Percentiles rank a stretch among this genome's conserved stretches.
Evolutionary conservation across 768 basidiomycete species (phyloP).

Genomic region (Collybia nuda): DNA sequence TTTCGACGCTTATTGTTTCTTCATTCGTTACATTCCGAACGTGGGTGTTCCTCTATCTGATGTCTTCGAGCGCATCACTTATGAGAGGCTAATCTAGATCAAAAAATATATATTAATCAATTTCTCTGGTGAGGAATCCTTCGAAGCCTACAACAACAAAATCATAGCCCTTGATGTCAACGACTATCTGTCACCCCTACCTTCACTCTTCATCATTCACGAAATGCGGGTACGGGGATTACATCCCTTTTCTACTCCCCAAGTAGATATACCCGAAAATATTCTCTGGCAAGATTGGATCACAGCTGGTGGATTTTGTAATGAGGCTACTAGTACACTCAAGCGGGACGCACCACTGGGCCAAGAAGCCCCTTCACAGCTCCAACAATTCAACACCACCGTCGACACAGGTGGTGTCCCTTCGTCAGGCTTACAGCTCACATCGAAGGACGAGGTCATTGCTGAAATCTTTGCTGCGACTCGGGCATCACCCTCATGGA

Average conservation of each 20-base stretch:
- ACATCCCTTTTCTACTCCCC: constrained; percentile 23
- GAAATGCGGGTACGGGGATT: constrained; percentile 33
- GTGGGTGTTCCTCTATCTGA: background rate
- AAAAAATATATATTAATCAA: background rate
- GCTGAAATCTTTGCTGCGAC: constrained; percentile 28
- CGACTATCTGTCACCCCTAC: background rate
- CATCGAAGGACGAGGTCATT: constrained; percentile 20
- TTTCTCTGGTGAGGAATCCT: background rate
- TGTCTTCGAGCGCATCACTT: background rate
- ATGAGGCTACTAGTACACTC: constrained; percentile 15
- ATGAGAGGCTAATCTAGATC: background rate
- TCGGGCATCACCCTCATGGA: constrained; percentile 28
- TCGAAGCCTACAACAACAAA: background rate
- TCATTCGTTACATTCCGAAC: background rate
- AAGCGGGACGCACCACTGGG: background rate
- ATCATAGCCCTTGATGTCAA: background rate
- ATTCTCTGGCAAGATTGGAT: constrained; percentile 27
- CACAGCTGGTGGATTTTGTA: constrained; percentile 7
- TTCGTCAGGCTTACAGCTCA: constrained; percentile 12
- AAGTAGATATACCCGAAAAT: constrained; percentile 13
- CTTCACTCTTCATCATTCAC: constrained; percentile 27
- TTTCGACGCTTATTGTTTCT: background rate
- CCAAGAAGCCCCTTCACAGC: background rate
- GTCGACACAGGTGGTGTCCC: constrained; percentile 10
- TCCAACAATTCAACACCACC: constrained; percentile 8